Evolutionary conservation across 192 early-diverging fungal genomes (phyloP).

Genomic region (Physocladia obscura): DNA sequence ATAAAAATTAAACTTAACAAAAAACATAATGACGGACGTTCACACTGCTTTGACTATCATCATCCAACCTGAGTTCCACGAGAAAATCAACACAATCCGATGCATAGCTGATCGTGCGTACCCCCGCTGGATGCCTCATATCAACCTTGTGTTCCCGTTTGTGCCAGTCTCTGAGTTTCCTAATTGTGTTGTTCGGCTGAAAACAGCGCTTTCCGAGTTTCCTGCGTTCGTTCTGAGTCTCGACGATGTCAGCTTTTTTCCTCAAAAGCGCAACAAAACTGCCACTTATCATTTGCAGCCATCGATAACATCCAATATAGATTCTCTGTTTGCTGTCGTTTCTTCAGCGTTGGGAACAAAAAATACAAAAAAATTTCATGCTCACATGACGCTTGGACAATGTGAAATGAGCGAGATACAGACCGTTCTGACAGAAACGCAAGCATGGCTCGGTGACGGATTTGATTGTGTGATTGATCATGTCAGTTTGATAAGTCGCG

Average conservation of each 20-base stretch:
- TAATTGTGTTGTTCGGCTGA: background rate
- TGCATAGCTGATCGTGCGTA: background rate
- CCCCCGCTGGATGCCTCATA: background rate
- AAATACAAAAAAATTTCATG: background rate
- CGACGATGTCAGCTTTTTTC: background rate
- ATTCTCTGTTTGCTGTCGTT: background rate
- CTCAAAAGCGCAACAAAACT: background rate
- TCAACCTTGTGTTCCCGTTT: constrained; percentile 1
- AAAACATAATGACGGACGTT: background rate
- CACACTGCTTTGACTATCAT: background rate
- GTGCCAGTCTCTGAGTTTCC: background rate
- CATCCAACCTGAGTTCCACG: background rate
- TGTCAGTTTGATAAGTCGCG: background rate
- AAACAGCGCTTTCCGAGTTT: background rate
- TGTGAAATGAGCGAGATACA: background rate
- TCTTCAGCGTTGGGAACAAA: background rate
- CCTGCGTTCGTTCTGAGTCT: background rate
- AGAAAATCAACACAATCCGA: background rate
- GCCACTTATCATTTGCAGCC: background rate
- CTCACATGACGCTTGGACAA: constrained; percentile 3
- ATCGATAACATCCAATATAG: background rate
- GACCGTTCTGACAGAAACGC: background rate
- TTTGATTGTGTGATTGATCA: background rate
- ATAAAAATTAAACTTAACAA: background rate
- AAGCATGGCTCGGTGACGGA: background rate